These are phyloP conservation scores for Aspergillus homomorphus DNA, from an alignment of 495 filamentous ascomycete species.

Conservation along the genomic window DNA sequence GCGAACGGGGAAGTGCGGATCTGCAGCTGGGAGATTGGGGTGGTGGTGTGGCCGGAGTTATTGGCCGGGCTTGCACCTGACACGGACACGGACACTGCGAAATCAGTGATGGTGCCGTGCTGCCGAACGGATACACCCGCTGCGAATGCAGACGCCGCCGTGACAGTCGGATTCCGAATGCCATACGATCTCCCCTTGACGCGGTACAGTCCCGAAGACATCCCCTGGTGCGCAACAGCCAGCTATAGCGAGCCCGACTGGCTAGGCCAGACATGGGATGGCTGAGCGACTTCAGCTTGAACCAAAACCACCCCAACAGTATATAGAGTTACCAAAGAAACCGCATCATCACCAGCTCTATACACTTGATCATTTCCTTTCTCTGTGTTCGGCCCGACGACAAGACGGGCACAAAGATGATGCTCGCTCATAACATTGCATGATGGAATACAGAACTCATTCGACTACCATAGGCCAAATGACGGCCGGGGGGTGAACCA, in stretches of 20 bases:
- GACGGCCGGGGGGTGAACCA: too few relatives aligned
- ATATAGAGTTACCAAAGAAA: neutral
- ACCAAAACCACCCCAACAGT: neutral
- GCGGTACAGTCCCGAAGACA: constrained; percentile 58
- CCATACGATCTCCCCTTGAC: constrained; percentile 79
- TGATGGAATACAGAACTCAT: constrained; percentile 10
- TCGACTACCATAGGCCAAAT: neutral
- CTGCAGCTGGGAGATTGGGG: constrained; percentile 81
- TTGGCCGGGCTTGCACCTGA: constrained; percentile 38
- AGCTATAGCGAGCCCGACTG: constrained; percentile 64
- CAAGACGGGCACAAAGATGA: neutral
- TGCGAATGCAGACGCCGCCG: constrained; percentile 7
- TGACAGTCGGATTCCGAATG: constrained; percentile 66
- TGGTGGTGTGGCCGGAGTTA: constrained; percentile 78
- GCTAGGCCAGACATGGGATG: constrained; percentile 57
- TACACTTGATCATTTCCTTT: neutral
- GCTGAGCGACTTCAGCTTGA: constrained; percentile 4
- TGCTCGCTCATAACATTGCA: neutral
- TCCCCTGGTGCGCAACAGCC: constrained; percentile 76
- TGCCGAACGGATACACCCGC: constrained; percentile 59
- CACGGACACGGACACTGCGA: neutral
- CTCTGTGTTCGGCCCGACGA: neutral
- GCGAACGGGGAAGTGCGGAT: constrained; percentile 59
- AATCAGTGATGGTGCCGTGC: constrained; percentile 61
- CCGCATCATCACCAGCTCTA: neutral